phyloP scores from a whole-genome alignment of 768 basidiomycete genomes.

The Hemileccinum rubropunctum region DNA sequence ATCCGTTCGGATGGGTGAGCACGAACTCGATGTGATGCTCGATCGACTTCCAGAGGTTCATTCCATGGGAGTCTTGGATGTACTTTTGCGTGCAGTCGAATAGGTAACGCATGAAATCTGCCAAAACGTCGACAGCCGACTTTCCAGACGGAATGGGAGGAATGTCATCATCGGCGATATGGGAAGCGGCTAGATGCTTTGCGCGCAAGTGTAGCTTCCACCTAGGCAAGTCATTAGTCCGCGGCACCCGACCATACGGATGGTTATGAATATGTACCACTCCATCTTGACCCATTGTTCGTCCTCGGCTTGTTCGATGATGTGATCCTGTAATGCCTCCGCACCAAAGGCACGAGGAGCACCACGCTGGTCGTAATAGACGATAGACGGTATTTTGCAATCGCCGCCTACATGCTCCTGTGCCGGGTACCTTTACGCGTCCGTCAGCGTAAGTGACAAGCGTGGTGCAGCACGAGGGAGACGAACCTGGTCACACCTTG shows the following conservation, averaged over 20 bases:
- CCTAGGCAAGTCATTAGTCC: slow-evolving; percentile 12
- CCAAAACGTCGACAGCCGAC: slow-evolving; percentile 41
- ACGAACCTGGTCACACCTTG: slow-evolving; percentile 34
- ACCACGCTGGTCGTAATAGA: slow-evolving; percentile 45
- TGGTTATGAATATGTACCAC: slow-evolving; percentile 31
- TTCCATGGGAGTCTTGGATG: slow-evolving; percentile 49
- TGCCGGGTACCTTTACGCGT: slow-evolving; percentile 34
- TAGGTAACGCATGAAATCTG: slow-evolving; percentile 48
- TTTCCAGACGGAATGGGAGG: slow-evolving; percentile 43
- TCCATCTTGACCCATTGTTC: slow-evolving; percentile 46
- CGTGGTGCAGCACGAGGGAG: slow-evolving; percentile 10
- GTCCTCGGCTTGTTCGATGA: slow-evolving; percentile 40
- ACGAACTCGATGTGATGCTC: slow-evolving; percentile 47
- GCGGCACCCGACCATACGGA: neutral
- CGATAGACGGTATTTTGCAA: slow-evolving; percentile 47
- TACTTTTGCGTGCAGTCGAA: slow-evolving; percentile 42
- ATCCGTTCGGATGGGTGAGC: slow-evolving; percentile 63
- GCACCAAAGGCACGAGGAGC: slow-evolving; percentile 42
- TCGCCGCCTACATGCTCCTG: slow-evolving; percentile 43
- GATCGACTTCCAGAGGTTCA: slow-evolving; percentile 43
- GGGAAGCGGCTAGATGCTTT: slow-evolving; percentile 30
- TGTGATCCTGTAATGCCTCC: slow-evolving; percentile 41
- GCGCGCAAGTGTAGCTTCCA: slow-evolving; percentile 41
- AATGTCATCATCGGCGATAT: slow-evolving; percentile 33
- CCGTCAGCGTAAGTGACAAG: slow-evolving; percentile 4